Evolutionary conservation across 2,329 filamentous ascomycete genomes (phyloP).

Genomic region (Nannizziopsis arthrosporioides): DNA sequence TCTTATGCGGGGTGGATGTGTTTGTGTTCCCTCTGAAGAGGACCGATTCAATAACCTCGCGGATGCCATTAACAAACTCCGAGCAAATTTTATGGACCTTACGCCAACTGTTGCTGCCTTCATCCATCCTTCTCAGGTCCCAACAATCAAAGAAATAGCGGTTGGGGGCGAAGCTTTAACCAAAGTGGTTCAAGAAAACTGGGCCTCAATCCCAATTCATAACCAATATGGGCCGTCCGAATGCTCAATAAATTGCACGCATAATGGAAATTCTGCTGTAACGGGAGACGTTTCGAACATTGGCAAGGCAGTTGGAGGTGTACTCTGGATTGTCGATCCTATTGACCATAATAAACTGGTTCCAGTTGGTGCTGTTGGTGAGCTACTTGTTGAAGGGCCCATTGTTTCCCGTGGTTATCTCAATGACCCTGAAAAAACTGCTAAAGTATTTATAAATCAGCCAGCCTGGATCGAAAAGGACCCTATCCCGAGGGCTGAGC

Average conservation of each 20-base stretch:
- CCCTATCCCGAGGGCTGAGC: constrained; percentile 2
- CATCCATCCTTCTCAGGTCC: constrained; percentile 29
- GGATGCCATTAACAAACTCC: constrained; percentile 37
- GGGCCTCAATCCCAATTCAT: constrained; percentile 13
- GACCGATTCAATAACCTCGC: constrained; percentile 37
- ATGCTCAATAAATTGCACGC: constrained; percentile 15
- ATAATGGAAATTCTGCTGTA: constrained; percentile 11
- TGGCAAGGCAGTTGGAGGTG: constrained; percentile 13
- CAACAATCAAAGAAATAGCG: constrained; percentile 26
- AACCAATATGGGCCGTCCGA: constrained; percentile 18
- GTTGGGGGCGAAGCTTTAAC: constrained; percentile 29
- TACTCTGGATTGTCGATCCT: constrained; percentile 33
- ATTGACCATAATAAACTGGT: constrained; percentile 26
- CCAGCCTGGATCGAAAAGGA: constrained; percentile 11
- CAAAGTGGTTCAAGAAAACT: constrained; percentile 18
- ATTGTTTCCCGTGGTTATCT: constrained; percentile 28
- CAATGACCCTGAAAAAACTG: constrained; percentile 14
- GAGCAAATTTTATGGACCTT: constrained; percentile 43
- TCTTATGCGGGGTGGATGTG: constrained; percentile 29
- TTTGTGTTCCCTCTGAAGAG: constrained; percentile 35
- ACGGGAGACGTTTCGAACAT: constrained; percentile 14
- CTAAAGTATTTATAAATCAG: constrained; percentile 14
- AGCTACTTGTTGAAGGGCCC: constrained; percentile 30
- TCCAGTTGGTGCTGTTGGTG: constrained; percentile 27
- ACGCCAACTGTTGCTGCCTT: constrained; percentile 44